phyloP scores from a whole-genome alignment of 2,329 filamentous ascomycete species.

The Coccinonectria pachysandricola region DNA sequence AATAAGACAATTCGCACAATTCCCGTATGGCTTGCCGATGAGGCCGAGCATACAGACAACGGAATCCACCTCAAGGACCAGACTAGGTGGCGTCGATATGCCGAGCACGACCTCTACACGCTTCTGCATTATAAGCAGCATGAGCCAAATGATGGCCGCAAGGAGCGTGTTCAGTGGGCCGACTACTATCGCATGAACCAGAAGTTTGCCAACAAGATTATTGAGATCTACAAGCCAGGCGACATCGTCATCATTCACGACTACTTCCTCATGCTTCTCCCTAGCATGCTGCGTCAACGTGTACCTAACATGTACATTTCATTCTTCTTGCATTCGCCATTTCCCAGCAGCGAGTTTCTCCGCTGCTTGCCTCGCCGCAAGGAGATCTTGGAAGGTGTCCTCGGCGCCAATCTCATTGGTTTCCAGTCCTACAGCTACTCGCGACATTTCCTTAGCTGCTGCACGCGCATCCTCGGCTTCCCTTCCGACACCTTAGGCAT shows the following conservation, averaged over 20 bases:
- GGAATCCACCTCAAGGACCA: constrained; percentile 74
- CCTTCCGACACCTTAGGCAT: constrained; percentile 77
- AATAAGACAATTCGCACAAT: constrained; percentile 69
- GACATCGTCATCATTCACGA: constrained; percentile 91
- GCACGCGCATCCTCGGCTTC: constrained; percentile 82
- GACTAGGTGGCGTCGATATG: constrained; percentile 77
- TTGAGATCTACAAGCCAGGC: constrained; percentile 82
- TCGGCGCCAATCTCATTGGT: constrained; percentile 85
- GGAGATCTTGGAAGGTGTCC: constrained; percentile 78
- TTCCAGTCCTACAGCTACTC: constrained; percentile 96
- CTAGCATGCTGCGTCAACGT: constrained; percentile 76
- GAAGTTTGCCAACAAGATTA: constrained; percentile 80
- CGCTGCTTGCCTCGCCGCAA: constrained; percentile 80
- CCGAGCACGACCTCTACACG: constrained; percentile 84
- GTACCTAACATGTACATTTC: constrained; percentile 85
- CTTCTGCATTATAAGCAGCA: constrained; percentile 95
- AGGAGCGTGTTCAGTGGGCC: constrained; percentile 74
- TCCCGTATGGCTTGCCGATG: constrained; percentile 83
- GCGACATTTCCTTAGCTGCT: constrained; percentile 88
- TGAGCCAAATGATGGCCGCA: constrained; percentile 74
- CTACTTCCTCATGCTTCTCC: constrained; percentile 84
- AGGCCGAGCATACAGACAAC: constrained; percentile 53
- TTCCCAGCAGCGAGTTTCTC: constrained; percentile 93
- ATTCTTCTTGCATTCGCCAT: constrained; percentile 89
- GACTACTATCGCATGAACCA: constrained; percentile 93